These are phyloP conservation scores for Alternaria sp. DNA, from an alignment of 2,329 filamentous ascomycete species.

Conservation along the genomic window DNA sequence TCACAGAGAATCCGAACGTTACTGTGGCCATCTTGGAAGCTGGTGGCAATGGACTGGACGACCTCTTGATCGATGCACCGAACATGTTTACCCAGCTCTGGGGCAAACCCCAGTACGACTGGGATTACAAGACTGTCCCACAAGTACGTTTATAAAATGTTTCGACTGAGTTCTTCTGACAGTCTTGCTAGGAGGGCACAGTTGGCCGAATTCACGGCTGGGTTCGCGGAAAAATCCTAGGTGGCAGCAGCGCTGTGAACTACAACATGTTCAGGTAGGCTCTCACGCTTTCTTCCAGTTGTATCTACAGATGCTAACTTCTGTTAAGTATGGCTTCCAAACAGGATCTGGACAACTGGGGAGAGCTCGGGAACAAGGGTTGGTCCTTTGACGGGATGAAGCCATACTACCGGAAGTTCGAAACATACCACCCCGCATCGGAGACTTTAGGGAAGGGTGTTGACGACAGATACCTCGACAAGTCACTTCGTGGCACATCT, in stretches of 20 bases:
- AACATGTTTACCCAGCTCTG: conserved; percentile 37
- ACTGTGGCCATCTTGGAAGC: conserved; percentile 43
- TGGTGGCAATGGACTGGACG: conserved; percentile 38
- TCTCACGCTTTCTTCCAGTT: not conserved
- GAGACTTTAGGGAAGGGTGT: conserved; percentile 31
- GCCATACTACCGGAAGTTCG: conserved; percentile 50
- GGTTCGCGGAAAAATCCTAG: conserved; percentile 43
- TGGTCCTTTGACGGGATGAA: conserved; percentile 50
- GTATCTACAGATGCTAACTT: not conserved
- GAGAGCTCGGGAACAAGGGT: conserved; percentile 49
- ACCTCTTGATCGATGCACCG: conserved; percentile 41
- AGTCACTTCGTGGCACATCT: conserved; percentile 32
- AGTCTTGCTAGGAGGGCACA: conserved; percentile 33
- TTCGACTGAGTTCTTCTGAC: conserved; percentile 9
- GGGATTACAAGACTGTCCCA: conserved; percentile 42
- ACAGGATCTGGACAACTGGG: conserved; percentile 52
- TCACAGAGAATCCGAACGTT: conserved; percentile 39
- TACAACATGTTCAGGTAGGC: conserved; percentile 36
- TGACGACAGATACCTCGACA: conserved; percentile 39
- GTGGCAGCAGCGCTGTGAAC: conserved; percentile 54
- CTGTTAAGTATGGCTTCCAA: conserved; percentile 34
- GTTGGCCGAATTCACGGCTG: conserved; percentile 33
- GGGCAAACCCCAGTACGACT: conserved; percentile 46
- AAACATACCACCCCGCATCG: conserved; percentile 43
- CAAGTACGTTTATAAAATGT: conserved; percentile 25